Evolutionary conservation across 192 early-diverging fungal species (phyloP), one percentile per base, ranked within the genome.

Genomic region (Backusella australiensis): DNA sequence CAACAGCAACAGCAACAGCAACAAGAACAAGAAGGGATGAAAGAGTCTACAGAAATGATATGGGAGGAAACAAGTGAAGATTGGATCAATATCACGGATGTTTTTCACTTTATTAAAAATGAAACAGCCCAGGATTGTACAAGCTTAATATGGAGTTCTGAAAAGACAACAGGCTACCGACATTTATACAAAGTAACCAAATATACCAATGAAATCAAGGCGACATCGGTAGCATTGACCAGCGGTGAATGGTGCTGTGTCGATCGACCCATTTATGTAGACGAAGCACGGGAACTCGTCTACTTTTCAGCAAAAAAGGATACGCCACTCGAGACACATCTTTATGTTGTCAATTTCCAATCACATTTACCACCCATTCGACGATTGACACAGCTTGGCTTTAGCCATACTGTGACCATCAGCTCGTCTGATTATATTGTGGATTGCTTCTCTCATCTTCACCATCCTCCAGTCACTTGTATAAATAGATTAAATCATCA

Each of bases 61-160:
- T 87, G 81, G 66, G 85, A 89, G 44, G 91, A 93, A 44, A 75
- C 74, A 34, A 85, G 73, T 34, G 65, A 82, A 11, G 72, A 75
- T 53, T 93, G 91, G 91, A 89, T 91, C 66, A 93, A 93, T 76
- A 85, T 91, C 36, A 75, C 78, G 0, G 88, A 90, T 59, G 69
- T 80, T 15, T 85, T 35, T 69, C 72, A 81, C 34, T 86, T 83
- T 34, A 59, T 66, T 42, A 23, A 63, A n/a, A 14, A 63, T 34
- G 66, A 73, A 46, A 59, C 71, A 23, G 8, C 32, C 15, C 63
- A n/a, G 14, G 34, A 26, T 11, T 34, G 44, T 11, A 81, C 83
- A 26, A 72, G 77, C 34, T 83, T 92, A 35, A 81, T 92, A 19
- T 80, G 86, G 72, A 75, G 86, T 19, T 89, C 88, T 1, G 91